Evolutionary conservation across 345 rosid genomes (phyloP).

Genomic region (Citrus unshiu): DNA sequence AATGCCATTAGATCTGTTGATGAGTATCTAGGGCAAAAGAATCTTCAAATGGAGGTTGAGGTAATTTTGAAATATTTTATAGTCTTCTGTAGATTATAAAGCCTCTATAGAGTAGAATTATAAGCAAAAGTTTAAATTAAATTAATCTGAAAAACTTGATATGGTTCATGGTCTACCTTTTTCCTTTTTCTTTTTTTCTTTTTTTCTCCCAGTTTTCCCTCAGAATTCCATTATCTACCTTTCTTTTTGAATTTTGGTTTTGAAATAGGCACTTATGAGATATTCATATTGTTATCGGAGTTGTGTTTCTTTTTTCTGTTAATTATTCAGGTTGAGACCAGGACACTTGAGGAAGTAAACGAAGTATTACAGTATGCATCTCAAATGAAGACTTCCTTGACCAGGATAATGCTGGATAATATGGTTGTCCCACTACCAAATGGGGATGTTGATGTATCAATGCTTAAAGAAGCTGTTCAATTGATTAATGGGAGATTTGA

Average conservation of each 20-base stretch:
- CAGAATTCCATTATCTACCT: not conserved
- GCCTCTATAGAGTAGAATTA: not conserved
- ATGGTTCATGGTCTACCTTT: not conserved
- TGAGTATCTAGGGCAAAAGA: conserved; percentile 52
- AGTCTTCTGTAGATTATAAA: not conserved
- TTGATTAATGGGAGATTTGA: conserved; percentile 70
- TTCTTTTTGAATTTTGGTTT: not conserved
- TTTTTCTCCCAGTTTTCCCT: not conserved
- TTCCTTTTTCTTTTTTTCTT: not conserved
- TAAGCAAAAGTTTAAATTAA: conserved; percentile 1
- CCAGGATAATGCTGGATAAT: conserved; percentile 92
- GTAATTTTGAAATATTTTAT: conserved; percentile 33
- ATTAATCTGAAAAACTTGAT: conserved; percentile 2
- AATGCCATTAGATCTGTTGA: conserved; percentile 79
- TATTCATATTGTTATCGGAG: not conserved
- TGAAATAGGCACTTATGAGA: not conserved
- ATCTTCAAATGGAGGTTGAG: conserved; percentile 93
- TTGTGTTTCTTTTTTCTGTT: not conserved
- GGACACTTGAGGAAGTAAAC: conserved; percentile 80
- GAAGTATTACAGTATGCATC: conserved; percentile 63
- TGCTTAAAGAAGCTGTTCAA: conserved; percentile 79
- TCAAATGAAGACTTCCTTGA: conserved; percentile 51
- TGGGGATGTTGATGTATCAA: conserved; percentile 80
- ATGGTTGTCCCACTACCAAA: conserved; percentile 84
- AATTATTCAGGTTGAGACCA: conserved; percentile 66